Conservation (phyloP, 805 yeast genomes). For the Metschnikowia rubicola region DNA sequence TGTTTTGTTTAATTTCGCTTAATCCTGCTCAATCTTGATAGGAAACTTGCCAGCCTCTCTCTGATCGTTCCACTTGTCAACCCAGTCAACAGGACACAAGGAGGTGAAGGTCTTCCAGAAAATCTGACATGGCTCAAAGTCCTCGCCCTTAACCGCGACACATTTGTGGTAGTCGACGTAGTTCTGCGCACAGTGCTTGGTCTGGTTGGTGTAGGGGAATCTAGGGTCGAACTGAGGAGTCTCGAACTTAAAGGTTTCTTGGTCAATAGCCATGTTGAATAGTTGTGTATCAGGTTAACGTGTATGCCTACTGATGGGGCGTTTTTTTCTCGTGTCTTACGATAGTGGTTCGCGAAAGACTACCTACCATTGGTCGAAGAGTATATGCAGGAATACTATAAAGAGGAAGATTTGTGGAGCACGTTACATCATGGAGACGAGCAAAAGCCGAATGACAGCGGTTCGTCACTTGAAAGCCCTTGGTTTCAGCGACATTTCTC, state of each 20-base stretch:
- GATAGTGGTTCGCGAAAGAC: constrained; percentile 20
- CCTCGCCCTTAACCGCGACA: constrained; percentile 95
- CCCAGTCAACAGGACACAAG: constrained; percentile 82
- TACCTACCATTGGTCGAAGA: constrained; percentile 18
- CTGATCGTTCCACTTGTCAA: constrained; percentile 85
- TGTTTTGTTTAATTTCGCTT: background rate
- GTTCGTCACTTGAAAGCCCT: no score
- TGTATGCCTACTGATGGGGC: background rate
- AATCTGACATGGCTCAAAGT: constrained; percentile 94
- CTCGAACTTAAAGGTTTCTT: constrained; percentile 39
- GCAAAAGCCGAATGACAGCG: no score
- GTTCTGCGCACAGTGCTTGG: constrained; percentile 97
- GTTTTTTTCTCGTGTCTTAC: constrained; percentile 11
- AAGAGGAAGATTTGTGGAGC: background rate
- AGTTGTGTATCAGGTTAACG: constrained; percentile 3
- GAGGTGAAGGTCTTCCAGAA: constrained; percentile 89
- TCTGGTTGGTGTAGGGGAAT: constrained; percentile 94
- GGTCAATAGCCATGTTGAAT: constrained; percentile 34
- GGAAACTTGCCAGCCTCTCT: constrained; percentile 56
- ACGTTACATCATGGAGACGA: background rate
- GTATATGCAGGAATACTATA: constrained; percentile 1
- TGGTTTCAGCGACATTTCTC: background rate
- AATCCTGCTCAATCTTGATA: constrained; percentile 28
- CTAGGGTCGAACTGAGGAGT: constrained; percentile 38
- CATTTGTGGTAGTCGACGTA: constrained; percentile 98